Evolutionary conservation across 2,329 filamentous ascomycete species (phyloP).

Genomic region (Pseudogymnoascus sp.): DNA sequence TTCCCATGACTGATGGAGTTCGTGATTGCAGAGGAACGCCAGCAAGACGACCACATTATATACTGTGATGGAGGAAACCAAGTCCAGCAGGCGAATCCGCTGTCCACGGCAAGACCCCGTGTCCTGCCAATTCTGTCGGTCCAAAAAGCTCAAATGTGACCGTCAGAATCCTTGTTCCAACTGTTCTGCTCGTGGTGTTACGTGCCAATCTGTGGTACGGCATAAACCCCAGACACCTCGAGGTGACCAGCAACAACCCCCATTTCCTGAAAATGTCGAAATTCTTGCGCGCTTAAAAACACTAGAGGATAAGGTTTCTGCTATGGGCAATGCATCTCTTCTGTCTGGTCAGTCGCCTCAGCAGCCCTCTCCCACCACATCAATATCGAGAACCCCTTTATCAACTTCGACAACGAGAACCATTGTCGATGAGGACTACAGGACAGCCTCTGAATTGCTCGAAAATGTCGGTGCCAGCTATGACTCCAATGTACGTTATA

Average conservation of each 20-base stretch:
- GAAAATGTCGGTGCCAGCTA: not conserved
- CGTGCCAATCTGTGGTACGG: not conserved
- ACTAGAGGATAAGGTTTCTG: not conserved
- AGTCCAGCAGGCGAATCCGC: not conserved
- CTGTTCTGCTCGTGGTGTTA: constrained; percentile 17
- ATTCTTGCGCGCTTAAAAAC: not conserved
- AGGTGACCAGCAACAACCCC: not conserved
- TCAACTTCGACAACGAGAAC: not conserved
- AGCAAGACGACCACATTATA: not conserved
- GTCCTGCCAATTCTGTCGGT: constrained; percentile 21
- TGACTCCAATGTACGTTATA: constrained; percentile 2
- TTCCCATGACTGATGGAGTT: not conserved
- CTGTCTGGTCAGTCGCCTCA: not conserved
- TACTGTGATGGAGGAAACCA: not conserved
- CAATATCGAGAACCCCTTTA: not conserved
- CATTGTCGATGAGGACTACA: not conserved
- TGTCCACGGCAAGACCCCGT: constrained; percentile 21
- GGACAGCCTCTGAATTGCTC: not conserved
- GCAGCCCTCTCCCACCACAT: not conserved
- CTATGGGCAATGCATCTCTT: not conserved
- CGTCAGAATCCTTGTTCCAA: constrained; percentile 22
- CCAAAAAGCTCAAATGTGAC: constrained; percentile 23
- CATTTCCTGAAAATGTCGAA: not conserved
- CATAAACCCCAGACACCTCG: not conserved
- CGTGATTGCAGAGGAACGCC: not conserved